Conservation (phyloP, 257 asterid species). For the Anisodus tanguticus region DNA sequence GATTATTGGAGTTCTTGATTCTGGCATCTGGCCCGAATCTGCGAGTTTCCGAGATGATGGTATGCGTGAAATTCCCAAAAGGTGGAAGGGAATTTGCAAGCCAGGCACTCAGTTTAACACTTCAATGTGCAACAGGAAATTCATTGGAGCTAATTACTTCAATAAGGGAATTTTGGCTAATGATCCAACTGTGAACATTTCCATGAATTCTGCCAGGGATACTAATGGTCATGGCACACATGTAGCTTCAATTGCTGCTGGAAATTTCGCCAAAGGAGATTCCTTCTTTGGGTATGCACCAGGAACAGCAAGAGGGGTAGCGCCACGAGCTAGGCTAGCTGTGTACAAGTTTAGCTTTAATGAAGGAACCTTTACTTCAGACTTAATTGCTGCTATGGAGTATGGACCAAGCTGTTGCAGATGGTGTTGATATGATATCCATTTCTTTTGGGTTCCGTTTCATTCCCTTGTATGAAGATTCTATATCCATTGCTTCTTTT, state of each 20-base stretch:
- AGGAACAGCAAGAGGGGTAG: conserved; percentile 36
- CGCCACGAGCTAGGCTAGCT: conserved; percentile 34
- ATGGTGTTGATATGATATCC: conserved; percentile 30
- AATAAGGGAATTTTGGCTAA: conserved; percentile 35
- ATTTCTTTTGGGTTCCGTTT: conserved; percentile 27
- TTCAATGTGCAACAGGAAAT: conserved; percentile 39
- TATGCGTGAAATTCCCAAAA: conserved; percentile 30
- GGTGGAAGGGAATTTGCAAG: conserved; percentile 39
- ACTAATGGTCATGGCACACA: conserved; percentile 33
- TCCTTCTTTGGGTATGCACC: conserved; percentile 37
- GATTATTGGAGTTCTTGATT: conserved; percentile 33
- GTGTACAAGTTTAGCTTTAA: conserved; percentile 35
- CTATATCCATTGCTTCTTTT: conserved; percentile 30
- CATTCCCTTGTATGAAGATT: conserved; percentile 29
- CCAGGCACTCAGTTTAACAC: conserved; percentile 32
- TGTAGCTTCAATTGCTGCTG: conserved; percentile 30
- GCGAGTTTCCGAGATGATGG: conserved; percentile 33
- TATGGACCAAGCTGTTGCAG: conserved; percentile 40
- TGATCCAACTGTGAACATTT: conserved; percentile 29
- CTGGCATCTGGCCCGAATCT: conserved; percentile 36
- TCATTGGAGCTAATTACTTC: conserved; percentile 39
- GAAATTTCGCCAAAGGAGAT: conserved; percentile 29
- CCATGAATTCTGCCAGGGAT: conserved; percentile 39
- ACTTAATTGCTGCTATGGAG: conserved; percentile 38
- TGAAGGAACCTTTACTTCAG: conserved; percentile 36